phyloP scores from a whole-genome alignment of 768 basidiomycete genomes.

The Lyophyllum decastes region DNA sequence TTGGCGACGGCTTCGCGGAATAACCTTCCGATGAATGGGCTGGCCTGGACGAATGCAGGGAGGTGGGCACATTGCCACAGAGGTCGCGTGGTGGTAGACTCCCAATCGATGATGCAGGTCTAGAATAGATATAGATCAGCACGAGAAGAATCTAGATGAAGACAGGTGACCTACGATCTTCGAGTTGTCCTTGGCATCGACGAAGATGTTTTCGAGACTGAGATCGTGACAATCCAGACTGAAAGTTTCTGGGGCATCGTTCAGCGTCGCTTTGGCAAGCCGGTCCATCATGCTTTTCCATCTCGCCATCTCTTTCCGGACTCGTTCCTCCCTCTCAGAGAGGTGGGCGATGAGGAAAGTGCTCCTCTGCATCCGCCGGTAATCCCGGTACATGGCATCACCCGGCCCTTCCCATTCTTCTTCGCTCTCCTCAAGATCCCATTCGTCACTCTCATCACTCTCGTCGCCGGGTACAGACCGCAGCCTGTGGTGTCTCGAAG shows the following conservation, averaged over 20 bases:
- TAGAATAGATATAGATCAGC: constrained; percentile 29
- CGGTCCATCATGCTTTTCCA: constrained; percentile 72
- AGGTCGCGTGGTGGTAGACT: constrained; percentile 85
- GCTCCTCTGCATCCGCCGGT: constrained; percentile 76
- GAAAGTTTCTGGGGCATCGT: constrained; percentile 53
- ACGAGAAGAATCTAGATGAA: not conserved
- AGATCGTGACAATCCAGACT: constrained; percentile 85
- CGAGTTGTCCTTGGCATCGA: constrained; percentile 65
- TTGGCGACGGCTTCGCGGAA: constrained; percentile 67
- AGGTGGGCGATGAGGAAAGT: constrained; percentile 80
- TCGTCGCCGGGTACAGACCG: constrained; percentile 70
- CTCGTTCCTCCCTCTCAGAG: constrained; percentile 58
- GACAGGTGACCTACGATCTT: constrained; percentile 61
- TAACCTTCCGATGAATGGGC: constrained; percentile 69
- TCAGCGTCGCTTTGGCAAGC: constrained; percentile 35
- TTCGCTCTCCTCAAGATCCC: constrained; percentile 78
- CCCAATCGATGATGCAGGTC: constrained; percentile 91
- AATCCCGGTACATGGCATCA: constrained; percentile 80
- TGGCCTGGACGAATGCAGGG: constrained; percentile 78
- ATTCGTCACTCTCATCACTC: constrained; percentile 79
- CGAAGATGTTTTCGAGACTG: constrained; percentile 84
- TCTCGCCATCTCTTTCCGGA: constrained; percentile 69
- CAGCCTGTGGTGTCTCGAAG: constrained; percentile 70
- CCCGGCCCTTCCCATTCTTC: constrained; percentile 80
- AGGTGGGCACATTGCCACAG: constrained; percentile 86